A percentile compares a stretch with the other conserved stretches of the same genome.
Conservation (phyloP, 2,329 filamentous ascomycete species). For the Nannizzia gypsea region DNA sequence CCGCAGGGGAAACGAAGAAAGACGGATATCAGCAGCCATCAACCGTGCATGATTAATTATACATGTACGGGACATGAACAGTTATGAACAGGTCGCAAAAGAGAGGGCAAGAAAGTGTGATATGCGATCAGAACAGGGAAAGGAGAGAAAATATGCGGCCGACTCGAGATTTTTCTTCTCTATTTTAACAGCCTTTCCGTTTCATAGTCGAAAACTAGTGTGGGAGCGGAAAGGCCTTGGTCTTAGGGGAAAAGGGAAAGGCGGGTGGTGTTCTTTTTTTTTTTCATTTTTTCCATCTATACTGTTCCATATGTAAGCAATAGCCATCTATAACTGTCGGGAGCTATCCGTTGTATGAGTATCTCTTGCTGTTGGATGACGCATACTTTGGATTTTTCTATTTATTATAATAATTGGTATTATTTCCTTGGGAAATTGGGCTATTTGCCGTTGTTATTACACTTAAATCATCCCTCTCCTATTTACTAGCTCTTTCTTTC, state of each 20-base stretch:
- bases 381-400: not conserved
- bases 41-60: not conserved
- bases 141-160: not conserved
- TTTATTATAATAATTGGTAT: too few relatives aligned
- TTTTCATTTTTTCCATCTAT: not conserved
- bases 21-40: too few relatives aligned
- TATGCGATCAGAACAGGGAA: not conserved
- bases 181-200: not conserved
- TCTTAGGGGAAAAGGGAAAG: not conserved
- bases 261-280: not conserved
- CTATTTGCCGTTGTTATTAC: not conserved
- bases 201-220: not conserved
- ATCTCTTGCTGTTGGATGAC: not conserved
- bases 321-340: not conserved
- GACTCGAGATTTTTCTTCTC: not conserved
- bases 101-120: not conserved
- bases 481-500: not conserved
- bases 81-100: not conserved
- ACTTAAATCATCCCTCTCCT: not conserved
- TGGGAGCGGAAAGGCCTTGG: not conserved
- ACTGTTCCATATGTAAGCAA: slow-evolving; percentile 1
- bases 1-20: too few relatives aligned
- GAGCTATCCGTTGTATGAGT: not conserved
- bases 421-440: not conserved
- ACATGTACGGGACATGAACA: not conserved